Base-by-base conservation (phyloP, 2,329 filamentous ascomycete genomes). In the Fusarium falciforme region DNA sequence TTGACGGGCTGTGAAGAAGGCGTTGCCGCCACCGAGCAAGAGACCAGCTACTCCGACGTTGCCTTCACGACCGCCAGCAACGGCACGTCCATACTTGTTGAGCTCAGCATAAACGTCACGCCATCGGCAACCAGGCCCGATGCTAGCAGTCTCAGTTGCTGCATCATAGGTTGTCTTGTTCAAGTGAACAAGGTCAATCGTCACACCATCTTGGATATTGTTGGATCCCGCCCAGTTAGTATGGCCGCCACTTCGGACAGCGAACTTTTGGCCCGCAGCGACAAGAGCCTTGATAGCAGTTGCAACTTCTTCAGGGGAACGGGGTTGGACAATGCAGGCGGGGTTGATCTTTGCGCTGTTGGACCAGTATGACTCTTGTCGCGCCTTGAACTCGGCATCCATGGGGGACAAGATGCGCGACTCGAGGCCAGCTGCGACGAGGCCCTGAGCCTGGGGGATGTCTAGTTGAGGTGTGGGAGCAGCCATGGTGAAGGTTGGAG, bases 111-210 rank as follows among this genome's bases (percentile, higher is more conserved):
- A 78, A 16, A 79, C 74, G 4, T 77, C 64, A 4, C 58, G 44
- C 87, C 87, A 89, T 11, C 82, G 78, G 36, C 82, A 81, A 5
- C 86, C 87, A 1, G 83, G 76, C 0, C 86, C 87, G 16, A 89
- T 78, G 17, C 79, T 81, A 7, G 84, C 83, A 2, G 80, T 82
- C 2, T 80, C 80, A 47, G 84, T 81, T 14, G 66, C 60, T 1
- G 49, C 54, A 29, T 74, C 61, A 20, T 76, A 68, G 2, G 67
- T 60, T 6, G 76, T 65, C 25, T 60, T 33, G 42, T 75, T 71
- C 16, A 79, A 59, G 25, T 68, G 61, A 5, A 60, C 66, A 6
- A 69, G 59, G 52, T 68, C 67, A 44, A 69, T 7, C 1, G 67
- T 69, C 3, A 69, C 67, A 11, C 67, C 67, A 16, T 44, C 59